Percentiles rank a stretch among this genome's conserved stretches.
Conservation (phyloP, 148 eudicot species). For the Silene latifolia region DNA sequence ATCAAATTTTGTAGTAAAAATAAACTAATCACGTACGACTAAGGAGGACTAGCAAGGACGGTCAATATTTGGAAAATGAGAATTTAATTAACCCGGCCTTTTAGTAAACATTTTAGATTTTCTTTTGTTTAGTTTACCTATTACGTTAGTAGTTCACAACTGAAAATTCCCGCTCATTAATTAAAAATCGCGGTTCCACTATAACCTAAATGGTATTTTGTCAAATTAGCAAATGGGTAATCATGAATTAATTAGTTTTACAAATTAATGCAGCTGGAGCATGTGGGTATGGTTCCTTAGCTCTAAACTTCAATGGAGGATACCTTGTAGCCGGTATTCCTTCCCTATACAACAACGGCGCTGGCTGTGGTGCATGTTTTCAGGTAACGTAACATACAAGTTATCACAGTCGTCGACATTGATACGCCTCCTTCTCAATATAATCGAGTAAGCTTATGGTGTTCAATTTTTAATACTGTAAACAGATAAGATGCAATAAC, state of each 20-base stretch:
- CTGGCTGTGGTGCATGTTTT: constrained; percentile 90
- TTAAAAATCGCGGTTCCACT: too few relatives aligned
- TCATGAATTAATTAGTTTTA: constrained; percentile 20
- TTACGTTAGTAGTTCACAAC: too few relatives aligned
- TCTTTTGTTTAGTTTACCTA: too few relatives aligned
- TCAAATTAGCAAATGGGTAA: constrained; percentile 16
- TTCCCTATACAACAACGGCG: constrained; percentile 56
- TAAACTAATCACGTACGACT: too few relatives aligned
- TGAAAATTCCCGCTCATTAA: too few relatives aligned
- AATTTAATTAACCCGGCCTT: too few relatives aligned
- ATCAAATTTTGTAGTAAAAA: background rate
- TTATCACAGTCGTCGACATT: background rate
- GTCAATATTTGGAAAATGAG: too few relatives aligned
- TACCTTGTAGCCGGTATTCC: constrained; percentile 68
- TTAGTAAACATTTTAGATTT: too few relatives aligned
- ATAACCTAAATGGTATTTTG: constrained; percentile 20
- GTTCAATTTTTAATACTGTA: background rate
- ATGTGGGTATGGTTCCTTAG: constrained; percentile 81
- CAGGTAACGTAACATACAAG: constrained; percentile 38
- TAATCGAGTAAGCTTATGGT: too few relatives aligned
- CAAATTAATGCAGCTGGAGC: constrained; percentile 53
- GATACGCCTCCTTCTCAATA: background rate
- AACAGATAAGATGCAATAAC: constrained; percentile 74
- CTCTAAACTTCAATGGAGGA: constrained; percentile 48
- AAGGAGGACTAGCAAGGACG: too few relatives aligned